These are phyloP conservation scores for Ascochyta clinopodiicola DNA, from an alignment of 2,329 filamentous ascomycete genomes.

Conservation along the genomic window DNA sequence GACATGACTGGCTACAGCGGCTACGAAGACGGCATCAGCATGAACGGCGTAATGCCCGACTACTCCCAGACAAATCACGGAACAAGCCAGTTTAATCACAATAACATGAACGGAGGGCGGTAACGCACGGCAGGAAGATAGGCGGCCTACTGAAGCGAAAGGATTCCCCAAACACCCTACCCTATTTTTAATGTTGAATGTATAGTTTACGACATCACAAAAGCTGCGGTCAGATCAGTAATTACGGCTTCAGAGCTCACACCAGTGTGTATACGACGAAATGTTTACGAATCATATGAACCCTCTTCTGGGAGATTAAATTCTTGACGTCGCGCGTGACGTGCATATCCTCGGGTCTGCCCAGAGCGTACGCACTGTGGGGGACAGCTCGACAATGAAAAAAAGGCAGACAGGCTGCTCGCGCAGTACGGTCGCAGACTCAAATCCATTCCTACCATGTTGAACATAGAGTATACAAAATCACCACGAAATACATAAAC, in stretches of 20 bases:
- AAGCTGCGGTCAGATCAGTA: neutral
- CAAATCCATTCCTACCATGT: no score
- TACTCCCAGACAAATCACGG: slow-evolving; percentile 36
- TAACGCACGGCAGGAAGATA: neutral
- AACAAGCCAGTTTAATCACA: slow-evolving; percentile 44
- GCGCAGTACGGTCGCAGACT: no score
- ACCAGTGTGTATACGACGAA: neutral
- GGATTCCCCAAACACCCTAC: neutral
- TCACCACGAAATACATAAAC: neutral
- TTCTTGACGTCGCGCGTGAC: neutral
- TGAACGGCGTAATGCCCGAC: slow-evolving; percentile 48
- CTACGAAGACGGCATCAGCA: slow-evolving; percentile 48
- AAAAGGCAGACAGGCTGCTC: no score
- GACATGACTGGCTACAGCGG: slow-evolving; percentile 52
- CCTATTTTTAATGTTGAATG: slow-evolving; percentile 13
- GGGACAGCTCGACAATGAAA: no score
- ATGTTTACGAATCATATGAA: neutral
- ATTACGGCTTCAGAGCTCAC: neutral
- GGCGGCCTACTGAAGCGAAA: no score
- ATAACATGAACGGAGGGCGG: slow-evolving; percentile 41
- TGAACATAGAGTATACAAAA: no score
- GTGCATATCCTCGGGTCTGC: neutral
- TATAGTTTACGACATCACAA: slow-evolving; percentile 8
- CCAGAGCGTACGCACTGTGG: neutral
- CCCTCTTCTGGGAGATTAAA: neutral